Base-by-base conservation (phyloP, 1,139 yeast genomes). In the Zygosaccharomyces sapae region DNA sequence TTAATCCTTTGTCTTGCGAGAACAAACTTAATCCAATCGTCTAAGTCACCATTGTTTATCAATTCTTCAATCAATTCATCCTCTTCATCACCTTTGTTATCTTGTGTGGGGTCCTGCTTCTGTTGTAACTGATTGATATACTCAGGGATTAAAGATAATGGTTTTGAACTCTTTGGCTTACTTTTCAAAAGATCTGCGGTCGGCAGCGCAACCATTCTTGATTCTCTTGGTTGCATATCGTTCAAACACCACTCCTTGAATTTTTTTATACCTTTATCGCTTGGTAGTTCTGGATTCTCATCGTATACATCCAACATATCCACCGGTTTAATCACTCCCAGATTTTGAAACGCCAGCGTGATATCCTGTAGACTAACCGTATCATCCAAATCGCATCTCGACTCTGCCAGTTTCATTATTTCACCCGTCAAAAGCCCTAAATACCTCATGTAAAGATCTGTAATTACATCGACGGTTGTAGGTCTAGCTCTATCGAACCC, bases 401-500 rank as follows among this genome's bases (percentile, higher is more conserved):
- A 72, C 16, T 70, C 62, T 1, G 66, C 65, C 22, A 69, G 56
- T 25, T 47, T 55, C 9, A 44, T 50, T 2, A 82, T 67, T 44
- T 73, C 75, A 6, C 63, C 50, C 2, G 78, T 67, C 30, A 85
- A 61, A 29, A 77, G 65, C 40, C 68, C 67, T 33, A 86, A 62
- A 59, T 79, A 81, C 40, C 80, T 74, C 12, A 82, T 68, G 58
- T 81, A 75, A 5, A 86, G 55, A 55, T 84, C 92, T 0, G 89
- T 79, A 27, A 83, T 55, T 2, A 78, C 72, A 59, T 83, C 84
- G 9, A 86, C 69, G 6, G 82, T 74, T 5, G 77, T 69, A 1
- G 87, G 84, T 40, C 79, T 71, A 52, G 87, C 79, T 55, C 81
- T 73, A 56, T 86, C 95, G 55, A 86, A 82, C 1, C 95, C 95